Evolutionary conservation across 768 basidiomycete species (phyloP).

Genomic region (Tylopilus subfusipes): DNA sequence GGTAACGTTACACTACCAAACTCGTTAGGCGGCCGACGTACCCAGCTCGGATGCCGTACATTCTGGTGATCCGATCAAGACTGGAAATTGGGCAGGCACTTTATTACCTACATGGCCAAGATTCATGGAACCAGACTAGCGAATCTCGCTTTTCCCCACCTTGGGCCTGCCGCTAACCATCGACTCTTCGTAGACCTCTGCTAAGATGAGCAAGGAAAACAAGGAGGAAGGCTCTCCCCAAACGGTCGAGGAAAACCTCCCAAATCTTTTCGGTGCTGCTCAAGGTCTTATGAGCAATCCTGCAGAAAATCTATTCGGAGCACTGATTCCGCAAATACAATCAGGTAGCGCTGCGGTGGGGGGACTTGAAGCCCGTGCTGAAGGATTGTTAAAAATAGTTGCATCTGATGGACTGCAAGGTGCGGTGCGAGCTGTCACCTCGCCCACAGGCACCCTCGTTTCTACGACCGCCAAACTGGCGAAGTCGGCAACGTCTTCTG

Average conservation of each 20-base stretch:
- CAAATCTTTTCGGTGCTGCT: neutral
- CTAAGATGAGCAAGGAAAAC: slow-evolving; percentile 1
- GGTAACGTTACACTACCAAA: too few species aligned
- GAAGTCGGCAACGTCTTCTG: too few species aligned
- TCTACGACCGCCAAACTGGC: too few species aligned
- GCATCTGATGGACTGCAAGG: neutral
- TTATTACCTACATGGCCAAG: slow-evolving; percentile 7
- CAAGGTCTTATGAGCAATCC: neutral
- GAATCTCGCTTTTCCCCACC: neutral
- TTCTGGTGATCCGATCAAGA: slow-evolving; percentile 7
- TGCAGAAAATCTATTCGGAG: neutral
- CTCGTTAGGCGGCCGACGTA: too few species aligned
- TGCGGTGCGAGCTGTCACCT: neutral
- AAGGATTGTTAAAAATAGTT: neutral
- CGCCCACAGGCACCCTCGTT: too few species aligned
- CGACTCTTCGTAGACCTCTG: neutral
- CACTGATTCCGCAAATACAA: neutral
- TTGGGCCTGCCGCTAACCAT: neutral
- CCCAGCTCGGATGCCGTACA: slow-evolving; percentile 10
- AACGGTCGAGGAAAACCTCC: neutral
- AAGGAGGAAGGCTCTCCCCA: neutral
- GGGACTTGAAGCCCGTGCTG: neutral
- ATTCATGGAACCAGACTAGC: slow-evolving; percentile 6
- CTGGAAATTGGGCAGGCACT: too few species aligned
- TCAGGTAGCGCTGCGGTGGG: neutral